Evolutionary conservation across 768 basidiomycete species (phyloP), one percentile per base, ranked within the genome.

Genomic region (Lentinula guzmanii): DNA sequence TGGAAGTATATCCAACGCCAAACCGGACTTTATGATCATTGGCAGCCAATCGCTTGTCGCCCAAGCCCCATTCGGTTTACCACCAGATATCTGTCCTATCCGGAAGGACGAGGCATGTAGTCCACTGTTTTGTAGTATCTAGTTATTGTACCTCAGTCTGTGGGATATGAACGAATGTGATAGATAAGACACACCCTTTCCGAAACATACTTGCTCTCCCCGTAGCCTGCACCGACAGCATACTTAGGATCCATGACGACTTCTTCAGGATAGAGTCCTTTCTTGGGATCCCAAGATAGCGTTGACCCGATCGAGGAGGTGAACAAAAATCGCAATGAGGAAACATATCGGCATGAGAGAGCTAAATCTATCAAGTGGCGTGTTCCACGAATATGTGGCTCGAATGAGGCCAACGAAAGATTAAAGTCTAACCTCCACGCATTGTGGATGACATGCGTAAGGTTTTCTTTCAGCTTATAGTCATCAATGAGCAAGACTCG

Each of bases 11-110:
- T 69, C 71, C 5, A 75, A 54, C 51, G 58, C 59, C 55, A 71
- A n/a, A 51, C 73, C 73, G 0, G 74, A 73, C 51, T 75, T 71
- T 8, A 78, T 70, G 5, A 82, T 67, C 35, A 75, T 71, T n/a
- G 82, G 79, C 31, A 82, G 65, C 82, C 81, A 83, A 51, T 82
- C 79, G 0, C 68, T 74, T 0, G 72, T 70, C 4, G 72, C 72
- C 81, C 81, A 82, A 0, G 73, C 73, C 21, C 81, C 81, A 10
- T 70, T 71, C 1, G 67, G 68, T 0, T 60, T 62, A 35, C 77
- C 78, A 16, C 80, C 80, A 34, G 70, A 70, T 5, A 82, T 66
- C 58, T 84, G 82, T 0, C 81, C 82, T 8, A 81, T 75, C 3
- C 83, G 71, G 58, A 58, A 58, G 2, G 72, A 72, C 0, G 72